Percentiles rank a stretch among this genome's conserved stretches.
Evolutionary conservation across 192 early-diverging fungal species (phyloP).

Genomic region (Backusella psychrophila): DNA sequence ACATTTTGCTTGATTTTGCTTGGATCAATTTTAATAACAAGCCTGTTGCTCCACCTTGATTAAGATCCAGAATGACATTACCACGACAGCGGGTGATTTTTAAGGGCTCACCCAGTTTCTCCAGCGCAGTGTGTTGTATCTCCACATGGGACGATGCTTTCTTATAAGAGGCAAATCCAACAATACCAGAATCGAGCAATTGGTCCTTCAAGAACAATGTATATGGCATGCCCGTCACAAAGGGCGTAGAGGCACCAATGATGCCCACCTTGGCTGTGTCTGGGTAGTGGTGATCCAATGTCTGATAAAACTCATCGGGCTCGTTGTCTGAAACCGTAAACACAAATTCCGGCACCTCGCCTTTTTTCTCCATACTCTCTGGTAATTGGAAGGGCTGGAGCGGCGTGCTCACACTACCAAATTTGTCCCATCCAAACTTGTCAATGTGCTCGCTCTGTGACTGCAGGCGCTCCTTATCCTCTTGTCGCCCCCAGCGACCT

Average conservation of each 20-base stretch:
- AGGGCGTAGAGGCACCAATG: slow-evolving; percentile 52
- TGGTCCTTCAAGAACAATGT: slow-evolving; percentile 48
- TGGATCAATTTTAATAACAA: slow-evolving; percentile 45
- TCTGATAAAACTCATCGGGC: slow-evolving; percentile 49
- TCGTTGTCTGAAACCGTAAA: slow-evolving; percentile 49
- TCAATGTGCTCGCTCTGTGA: slow-evolving; percentile 22
- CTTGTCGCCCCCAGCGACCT: slow-evolving; percentile 33
- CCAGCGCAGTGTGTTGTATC: slow-evolving; percentile 40
- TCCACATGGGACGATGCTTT: background rate
- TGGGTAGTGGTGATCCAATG: slow-evolving; percentile 45
- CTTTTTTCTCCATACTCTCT: background rate
- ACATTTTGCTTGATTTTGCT: slow-evolving; percentile 21
- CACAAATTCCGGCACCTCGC: slow-evolving; percentile 19
- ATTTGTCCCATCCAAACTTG: slow-evolving; percentile 28
- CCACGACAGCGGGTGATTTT: slow-evolving; percentile 53
- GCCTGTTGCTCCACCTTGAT: slow-evolving; percentile 46
- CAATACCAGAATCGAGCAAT: slow-evolving; percentile 40
- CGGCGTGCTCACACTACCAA: slow-evolving; percentile 27
- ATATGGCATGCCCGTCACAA: slow-evolving; percentile 49
- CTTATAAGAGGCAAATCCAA: slow-evolving; percentile 43
- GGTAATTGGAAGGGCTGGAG: slow-evolving; percentile 8
- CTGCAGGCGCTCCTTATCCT: slow-evolving; percentile 24
- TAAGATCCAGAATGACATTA: slow-evolving; percentile 56
- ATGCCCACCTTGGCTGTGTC: slow-evolving; percentile 42
- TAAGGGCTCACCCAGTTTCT: slow-evolving; percentile 43